Conservation (phyloP, 1,284 basidiomycete genomes). For the Rhodotorula sp. region DNA sequence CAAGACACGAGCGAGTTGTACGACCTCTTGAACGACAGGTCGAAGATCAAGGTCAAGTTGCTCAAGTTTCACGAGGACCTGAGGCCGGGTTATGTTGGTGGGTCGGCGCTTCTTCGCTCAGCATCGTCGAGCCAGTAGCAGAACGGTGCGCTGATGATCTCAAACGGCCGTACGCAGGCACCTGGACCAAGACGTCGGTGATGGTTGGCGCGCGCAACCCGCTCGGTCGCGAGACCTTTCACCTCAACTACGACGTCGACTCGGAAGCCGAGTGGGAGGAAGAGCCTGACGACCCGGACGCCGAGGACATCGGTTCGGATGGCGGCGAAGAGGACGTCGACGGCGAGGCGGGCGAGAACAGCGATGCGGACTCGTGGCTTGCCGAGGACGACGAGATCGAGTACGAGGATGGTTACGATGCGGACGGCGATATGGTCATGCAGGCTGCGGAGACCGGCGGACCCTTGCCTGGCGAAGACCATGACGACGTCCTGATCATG, state of each 20-base stretch:
- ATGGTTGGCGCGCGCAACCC: slow-evolving; percentile 71
- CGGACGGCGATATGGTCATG: slow-evolving; percentile 53
- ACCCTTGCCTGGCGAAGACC: slow-evolving; percentile 47
- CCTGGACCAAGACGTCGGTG: slow-evolving; percentile 73
- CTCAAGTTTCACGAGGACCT: slow-evolving; percentile 72
- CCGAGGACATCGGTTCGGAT: slow-evolving; percentile 48
- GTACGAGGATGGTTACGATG: slow-evolving; percentile 57
- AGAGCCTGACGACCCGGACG: slow-evolving; percentile 64
- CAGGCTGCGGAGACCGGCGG: slow-evolving; percentile 51
- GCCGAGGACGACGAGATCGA: slow-evolving; percentile 57
- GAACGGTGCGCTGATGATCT: neutral
- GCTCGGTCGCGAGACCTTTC: slow-evolving; percentile 65
- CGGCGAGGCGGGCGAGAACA: slow-evolving; percentile 36
- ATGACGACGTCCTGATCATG: slow-evolving; percentile 61
- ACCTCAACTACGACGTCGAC: slow-evolving; percentile 77
- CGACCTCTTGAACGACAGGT: slow-evolving; percentile 60
- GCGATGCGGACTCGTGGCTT: slow-evolving; percentile 50
- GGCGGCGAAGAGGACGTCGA: slow-evolving; percentile 40
- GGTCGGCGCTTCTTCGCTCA: slow-evolving; percentile 8
- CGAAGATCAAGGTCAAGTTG: slow-evolving; percentile 65
- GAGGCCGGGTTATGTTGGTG: slow-evolving; percentile 76
- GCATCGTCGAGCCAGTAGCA: neutral
- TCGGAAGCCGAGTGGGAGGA: slow-evolving; percentile 84
- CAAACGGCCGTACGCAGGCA: slow-evolving; percentile 49
- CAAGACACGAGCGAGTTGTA: slow-evolving; percentile 61